These are phyloP conservation scores for Paratinospora sagittata DNA, from an alignment of 164 flowering plant genomes.

Conservation along the genomic window DNA sequence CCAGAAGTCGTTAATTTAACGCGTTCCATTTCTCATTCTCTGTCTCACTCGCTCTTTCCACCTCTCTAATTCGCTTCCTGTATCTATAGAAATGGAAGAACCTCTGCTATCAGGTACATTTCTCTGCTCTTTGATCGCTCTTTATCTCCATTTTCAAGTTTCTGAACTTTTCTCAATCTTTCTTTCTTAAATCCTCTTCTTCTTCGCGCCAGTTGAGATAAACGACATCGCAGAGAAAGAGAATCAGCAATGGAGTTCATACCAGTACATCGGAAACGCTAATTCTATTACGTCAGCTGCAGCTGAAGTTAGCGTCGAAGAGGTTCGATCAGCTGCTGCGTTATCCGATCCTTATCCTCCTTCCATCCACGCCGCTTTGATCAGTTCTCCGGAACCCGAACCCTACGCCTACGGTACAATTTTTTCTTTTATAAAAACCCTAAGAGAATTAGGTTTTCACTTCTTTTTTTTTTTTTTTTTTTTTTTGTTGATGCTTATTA, in stretches of 20 bases:
- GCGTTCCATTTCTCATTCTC: neutral
- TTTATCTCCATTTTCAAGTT: neutral
- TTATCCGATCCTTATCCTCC: slow-evolving; percentile 56
- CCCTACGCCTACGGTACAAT: slow-evolving; percentile 43
- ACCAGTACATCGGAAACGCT: slow-evolving; percentile 59
- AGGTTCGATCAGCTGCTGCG: slow-evolving; percentile 74
- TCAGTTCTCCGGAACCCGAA: slow-evolving; percentile 47
- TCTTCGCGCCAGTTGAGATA: neutral
- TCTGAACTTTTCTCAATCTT: neutral
- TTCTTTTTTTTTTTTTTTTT: too few relatives aligned
- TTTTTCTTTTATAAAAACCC: neutral
- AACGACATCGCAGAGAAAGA: slow-evolving; percentile 25
- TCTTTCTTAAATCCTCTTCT: neutral
- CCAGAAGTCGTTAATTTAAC: neutral
- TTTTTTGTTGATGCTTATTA: neutral
- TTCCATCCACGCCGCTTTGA: slow-evolving; percentile 58
- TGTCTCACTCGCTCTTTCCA: neutral
- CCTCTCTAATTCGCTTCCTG: too few relatives aligned
- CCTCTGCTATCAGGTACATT: slow-evolving; percentile 46
- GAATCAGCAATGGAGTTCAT: slow-evolving; percentile 53
- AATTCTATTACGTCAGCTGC: slow-evolving; percentile 48
- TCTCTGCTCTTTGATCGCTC: neutral
- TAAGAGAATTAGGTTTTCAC: too few relatives aligned
- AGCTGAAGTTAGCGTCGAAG: slow-evolving; percentile 71
- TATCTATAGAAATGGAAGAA: slow-evolving; percentile 48